Evolutionary conservation across 345 rosid species (phyloP).

Genomic region (Lenwebbia sp.): DNA sequence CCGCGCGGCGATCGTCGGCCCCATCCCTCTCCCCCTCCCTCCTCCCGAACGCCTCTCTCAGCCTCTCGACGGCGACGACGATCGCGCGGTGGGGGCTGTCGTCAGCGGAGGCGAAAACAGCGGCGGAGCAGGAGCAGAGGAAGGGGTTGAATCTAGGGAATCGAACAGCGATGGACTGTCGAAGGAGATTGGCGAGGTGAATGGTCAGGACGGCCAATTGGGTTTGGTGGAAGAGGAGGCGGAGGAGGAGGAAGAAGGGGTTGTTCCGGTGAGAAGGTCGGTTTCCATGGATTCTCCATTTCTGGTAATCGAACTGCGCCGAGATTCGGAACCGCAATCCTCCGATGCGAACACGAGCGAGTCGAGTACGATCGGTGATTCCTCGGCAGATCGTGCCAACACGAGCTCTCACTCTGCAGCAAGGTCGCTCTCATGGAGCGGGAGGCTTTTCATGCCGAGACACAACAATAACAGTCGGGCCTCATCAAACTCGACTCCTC

Average conservation of each 20-base stretch:
- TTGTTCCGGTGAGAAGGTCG: neutral
- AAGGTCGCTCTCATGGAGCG: neutral
- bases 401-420: neutral
- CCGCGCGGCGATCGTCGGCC: slow-evolving; percentile 35
- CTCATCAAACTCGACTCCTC: neutral
- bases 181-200: neutral
- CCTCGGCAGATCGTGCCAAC: neutral
- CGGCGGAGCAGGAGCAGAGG: neutral
- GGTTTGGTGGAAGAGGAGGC: neutral
- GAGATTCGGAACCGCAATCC: neutral
- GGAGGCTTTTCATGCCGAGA: neutral
- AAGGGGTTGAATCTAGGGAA: neutral
- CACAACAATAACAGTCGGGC: neutral
- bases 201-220: neutral
- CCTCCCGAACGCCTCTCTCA: neutral
- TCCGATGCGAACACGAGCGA: neutral
- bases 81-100: neutral
- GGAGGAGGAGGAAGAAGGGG: neutral
- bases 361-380: neutral
- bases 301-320: neutral
- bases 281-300: neutral
- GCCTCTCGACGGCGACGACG: neutral
- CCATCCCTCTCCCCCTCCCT: neutral
- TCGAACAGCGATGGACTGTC: neutral
- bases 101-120: neutral